These are phyloP conservation scores for Paramecium primaurelia DNA, from an alignment of 73 alveolate genomes.

Conservation along the genomic window DNA sequence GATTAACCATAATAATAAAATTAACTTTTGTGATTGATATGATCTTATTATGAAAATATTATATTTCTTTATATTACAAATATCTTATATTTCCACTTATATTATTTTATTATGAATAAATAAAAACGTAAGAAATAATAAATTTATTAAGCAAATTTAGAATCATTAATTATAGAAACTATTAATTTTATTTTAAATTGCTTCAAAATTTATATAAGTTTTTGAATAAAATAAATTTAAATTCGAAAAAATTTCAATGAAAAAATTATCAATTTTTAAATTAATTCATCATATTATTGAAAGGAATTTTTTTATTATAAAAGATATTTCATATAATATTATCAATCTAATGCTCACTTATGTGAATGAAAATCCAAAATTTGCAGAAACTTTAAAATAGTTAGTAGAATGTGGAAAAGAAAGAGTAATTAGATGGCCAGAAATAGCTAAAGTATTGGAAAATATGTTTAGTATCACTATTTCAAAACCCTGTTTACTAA, in stretches of 20 bases:
- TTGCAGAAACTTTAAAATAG: not conserved
- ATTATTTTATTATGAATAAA: not conserved
- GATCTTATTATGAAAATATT: not conserved
- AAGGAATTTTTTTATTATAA: not conserved
- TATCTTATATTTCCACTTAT: not conserved
- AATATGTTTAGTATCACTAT: not conserved
- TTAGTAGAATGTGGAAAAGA: not conserved
- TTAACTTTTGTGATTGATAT: not conserved
- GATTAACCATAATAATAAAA: not conserved
- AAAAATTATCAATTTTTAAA: not conserved
- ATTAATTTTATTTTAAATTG: not conserved
- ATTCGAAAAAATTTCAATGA: not conserved
- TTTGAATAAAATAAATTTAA: not conserved
- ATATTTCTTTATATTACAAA: not conserved
- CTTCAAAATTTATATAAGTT: not conserved
- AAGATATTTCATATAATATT: not conserved
- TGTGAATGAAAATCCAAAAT: not conserved
- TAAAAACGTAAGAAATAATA: not conserved
- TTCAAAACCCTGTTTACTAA: not conserved
- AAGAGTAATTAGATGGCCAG: not conserved
- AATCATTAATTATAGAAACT: not conserved
- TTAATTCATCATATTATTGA: not conserved
- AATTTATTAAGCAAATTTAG: not conserved
- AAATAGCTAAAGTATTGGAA: not conserved
- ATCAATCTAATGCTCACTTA: not conserved